Evolutionary conservation across 305 asterid species (phyloP).

Genomic region (Nicotiana rustica): DNA sequence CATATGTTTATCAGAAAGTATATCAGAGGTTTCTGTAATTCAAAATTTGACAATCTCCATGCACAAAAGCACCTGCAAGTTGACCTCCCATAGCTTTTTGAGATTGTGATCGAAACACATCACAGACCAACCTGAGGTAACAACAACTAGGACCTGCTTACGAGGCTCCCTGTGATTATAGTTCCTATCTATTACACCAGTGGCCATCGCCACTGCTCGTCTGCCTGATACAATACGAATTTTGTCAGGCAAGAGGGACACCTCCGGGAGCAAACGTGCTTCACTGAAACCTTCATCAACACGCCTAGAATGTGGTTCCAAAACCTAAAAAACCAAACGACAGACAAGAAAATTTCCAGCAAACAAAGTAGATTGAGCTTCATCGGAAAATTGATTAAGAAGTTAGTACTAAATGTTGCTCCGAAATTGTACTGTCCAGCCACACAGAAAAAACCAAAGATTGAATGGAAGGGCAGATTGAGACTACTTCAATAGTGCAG

Average conservation of each 20-base stretch:
- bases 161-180: constrained; percentile 71
- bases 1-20: constrained; percentile 30
- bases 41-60: constrained; percentile 21
- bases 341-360: constrained; percentile 9
- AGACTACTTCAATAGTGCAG: background rate
- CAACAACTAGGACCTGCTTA: constrained; percentile 91
- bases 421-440: background rate
- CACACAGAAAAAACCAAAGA: constrained; percentile 10
- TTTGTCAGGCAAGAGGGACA: constrained; percentile 90
- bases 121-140: constrained; percentile 93
- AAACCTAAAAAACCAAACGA: constrained; percentile 58
- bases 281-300: constrained; percentile 94
- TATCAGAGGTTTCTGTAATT: background rate
- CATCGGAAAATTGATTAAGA: background rate
- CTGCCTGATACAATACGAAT: constrained; percentile 88
- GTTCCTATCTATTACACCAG: constrained; percentile 79
- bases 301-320: constrained; percentile 88
- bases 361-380: constrained; percentile 12
- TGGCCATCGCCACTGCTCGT: constrained; percentile 96
- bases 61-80: constrained; percentile 71
- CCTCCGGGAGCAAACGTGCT: constrained; percentile 82
- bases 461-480: background rate
- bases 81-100: constrained; percentile 90
- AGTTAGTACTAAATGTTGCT: background rate
- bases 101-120: constrained; percentile 99